Conservation (phyloP, 2,329 filamentous ascomycete genomes). For the Diplocarpon mali region DNA sequence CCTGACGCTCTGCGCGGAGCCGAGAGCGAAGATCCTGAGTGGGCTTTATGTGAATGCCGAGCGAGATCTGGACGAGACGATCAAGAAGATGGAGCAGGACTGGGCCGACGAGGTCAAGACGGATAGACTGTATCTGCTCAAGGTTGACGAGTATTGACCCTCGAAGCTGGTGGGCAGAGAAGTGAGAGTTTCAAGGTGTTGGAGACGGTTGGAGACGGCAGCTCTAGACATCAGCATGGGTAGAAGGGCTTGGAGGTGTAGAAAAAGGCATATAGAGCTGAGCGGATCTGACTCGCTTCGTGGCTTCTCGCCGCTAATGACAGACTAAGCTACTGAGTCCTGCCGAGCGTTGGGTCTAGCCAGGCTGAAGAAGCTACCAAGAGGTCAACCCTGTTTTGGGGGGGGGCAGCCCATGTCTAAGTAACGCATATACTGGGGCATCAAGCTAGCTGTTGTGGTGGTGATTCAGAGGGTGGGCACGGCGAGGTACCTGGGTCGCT, state of each 20-base stretch:
- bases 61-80: slow-evolving; percentile 24
- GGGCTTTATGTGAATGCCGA: slow-evolving; percentile 17
- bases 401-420: no score
- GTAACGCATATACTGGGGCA: no score
- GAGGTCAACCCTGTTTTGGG: no score
- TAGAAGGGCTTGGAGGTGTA: background rate
- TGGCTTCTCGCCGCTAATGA: no score
- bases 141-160: slow-evolving; percentile 17
- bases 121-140: slow-evolving; percentile 16
- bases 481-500: no score
- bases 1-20: slow-evolving; percentile 15
- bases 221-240: background rate
- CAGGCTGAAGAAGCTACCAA: no score
- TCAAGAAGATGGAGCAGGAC: slow-evolving; percentile 11
- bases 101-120: slow-evolving; percentile 8
- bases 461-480: no score
- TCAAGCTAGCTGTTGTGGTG: no score
- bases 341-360: no score
- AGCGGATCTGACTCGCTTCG: background rate
- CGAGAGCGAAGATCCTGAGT: slow-evolving; percentile 11
- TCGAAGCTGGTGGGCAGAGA: background rate
- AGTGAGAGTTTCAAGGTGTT: background rate
- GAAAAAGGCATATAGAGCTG: no score
- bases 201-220: background rate
- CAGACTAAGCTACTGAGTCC: no score